Evolutionary conservation across 208 protist genomes (phyloP), one percentile per base, ranked within the genome.

Genomic region (Phytomonas francai): DNA sequence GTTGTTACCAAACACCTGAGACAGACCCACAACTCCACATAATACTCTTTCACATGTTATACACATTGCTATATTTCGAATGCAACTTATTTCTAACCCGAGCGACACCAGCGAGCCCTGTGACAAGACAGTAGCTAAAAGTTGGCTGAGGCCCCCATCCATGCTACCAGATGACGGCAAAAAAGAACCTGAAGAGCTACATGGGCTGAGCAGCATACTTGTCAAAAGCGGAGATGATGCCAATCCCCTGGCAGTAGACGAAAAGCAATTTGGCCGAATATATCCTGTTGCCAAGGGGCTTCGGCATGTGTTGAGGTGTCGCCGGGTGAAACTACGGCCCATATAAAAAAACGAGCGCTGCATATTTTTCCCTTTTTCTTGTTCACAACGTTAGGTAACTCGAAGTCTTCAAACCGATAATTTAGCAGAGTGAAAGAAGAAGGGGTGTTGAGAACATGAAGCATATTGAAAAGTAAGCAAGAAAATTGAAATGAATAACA

Each of bases 21-120:
- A 14, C 27, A 14, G 31, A 45, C 25, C 22, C 60, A 71, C 60
- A 71, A 81, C 81, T 82, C 82, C 78, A n/a, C 67, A 56, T 73
- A 89, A 85, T 91, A 94, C 85, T 90, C 85, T 95, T 89, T 93
- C 85, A 62, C 78, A 92, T 81, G 80, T 77, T 79, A 91, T 81
- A 58, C 89, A 95, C 31, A 79, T 88, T 92, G 87, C 89, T 78
- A 91, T 91, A 79, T 91, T 95, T 79, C 88, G 86, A 30, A 93
- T 68, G 64, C 77, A 88, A 22, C 72, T 68, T n/a, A 92, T 72
- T 39, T 76, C 83, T 1, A 69, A 68, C 42, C 89, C 49, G 12
- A 79, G n/a, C 6, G 79, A 64, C 0, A 76, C 9, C 16, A 75
- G 69, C 6, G 81, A 73, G 14, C 85, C 78, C 45, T 85, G 80